Percentiles rank a stretch among this genome's conserved stretches.
phyloP scores from a whole-genome alignment of 116 monocot species.

The Zostera marina region DNA sequence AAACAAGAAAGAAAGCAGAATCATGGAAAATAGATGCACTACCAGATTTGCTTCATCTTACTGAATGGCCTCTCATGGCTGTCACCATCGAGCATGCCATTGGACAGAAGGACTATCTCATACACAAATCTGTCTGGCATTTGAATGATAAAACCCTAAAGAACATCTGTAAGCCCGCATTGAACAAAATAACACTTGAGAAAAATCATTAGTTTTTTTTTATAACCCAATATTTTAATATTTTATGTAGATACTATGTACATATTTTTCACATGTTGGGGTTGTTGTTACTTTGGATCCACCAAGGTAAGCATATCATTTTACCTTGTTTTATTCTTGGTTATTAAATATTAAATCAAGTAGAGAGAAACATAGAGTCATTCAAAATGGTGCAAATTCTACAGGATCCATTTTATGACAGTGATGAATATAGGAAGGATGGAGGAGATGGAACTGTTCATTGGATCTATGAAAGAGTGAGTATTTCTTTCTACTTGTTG shows the following conservation, averaged over 20 bases:
- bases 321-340: too few relatives aligned
- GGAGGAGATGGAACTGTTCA: slow-evolving; percentile 89
- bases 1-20: slow-evolving; percentile 7
- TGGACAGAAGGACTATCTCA: slow-evolving; percentile 42
- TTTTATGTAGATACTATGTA: slow-evolving; percentile 54
- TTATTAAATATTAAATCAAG: too few relatives aligned
- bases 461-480: slow-evolving; percentile 80
- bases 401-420: slow-evolving; percentile 90
- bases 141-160: slow-evolving; percentile 59
- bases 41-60: slow-evolving; percentile 6
- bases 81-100: slow-evolving; percentile 66
- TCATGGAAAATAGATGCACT: slow-evolving; percentile 30
- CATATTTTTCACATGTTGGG: slow-evolving; percentile 89
- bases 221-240: neutral
- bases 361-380: too few relatives aligned
- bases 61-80: slow-evolving; percentile 67
- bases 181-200: neutral
- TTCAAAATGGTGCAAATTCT: neutral
- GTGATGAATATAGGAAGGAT: slow-evolving; percentile 65
- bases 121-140: slow-evolving; percentile 84
- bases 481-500: neutral
- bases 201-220: neutral
- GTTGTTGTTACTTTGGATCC: slow-evolving; percentile 80
- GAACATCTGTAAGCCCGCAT: slow-evolving; percentile 35
- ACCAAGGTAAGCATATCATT: slow-evolving; percentile 35